These are phyloP conservation scores for Arabis hirsuta DNA, from an alignment of 345 rosid genomes.

Conservation along the genomic window DNA sequence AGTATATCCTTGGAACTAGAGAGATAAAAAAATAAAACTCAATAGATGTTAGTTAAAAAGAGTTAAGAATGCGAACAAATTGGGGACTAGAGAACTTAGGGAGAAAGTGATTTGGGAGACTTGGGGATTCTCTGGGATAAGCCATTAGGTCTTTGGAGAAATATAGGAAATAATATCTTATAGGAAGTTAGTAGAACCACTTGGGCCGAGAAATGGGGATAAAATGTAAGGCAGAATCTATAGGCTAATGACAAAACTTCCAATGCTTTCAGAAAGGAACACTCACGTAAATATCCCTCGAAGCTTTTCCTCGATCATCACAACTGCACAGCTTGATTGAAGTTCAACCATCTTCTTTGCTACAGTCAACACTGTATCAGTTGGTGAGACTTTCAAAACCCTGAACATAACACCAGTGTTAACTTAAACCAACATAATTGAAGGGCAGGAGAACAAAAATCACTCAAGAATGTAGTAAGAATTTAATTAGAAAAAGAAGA, in stretches of 20 bases:
- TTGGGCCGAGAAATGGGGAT: background rate
- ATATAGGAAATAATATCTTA: constrained; percentile 6
- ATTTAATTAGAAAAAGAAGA: constrained; percentile 41
- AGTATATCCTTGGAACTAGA: constrained; percentile 92
- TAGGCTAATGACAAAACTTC: constrained; percentile 25
- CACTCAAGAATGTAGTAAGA: constrained; percentile 4
- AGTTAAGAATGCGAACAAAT: background rate
- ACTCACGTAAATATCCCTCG: constrained; percentile 92
- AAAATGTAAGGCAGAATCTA: background rate
- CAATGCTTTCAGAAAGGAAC: constrained; percentile 5
- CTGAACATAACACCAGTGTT: constrained; percentile 53
- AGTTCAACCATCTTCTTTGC: constrained; percentile 89
- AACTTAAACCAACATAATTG: constrained; percentile 6
- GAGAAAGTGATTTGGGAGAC: too few species aligned
- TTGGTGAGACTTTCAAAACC: constrained; percentile 76
- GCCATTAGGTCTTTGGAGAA: background rate
- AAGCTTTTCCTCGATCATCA: constrained; percentile 75
- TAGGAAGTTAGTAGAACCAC: background rate
- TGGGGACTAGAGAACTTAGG: background rate
- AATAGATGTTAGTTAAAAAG: constrained; percentile 13
- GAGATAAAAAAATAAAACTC: constrained; percentile 34
- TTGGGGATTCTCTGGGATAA: background rate
- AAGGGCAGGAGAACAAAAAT: constrained; percentile 10
- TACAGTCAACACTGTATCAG: constrained; percentile 74
- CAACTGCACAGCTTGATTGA: constrained; percentile 73